phyloP scores from a whole-genome alignment of 495 filamentous ascomycete species.

The Neurospora terricola region DNA sequence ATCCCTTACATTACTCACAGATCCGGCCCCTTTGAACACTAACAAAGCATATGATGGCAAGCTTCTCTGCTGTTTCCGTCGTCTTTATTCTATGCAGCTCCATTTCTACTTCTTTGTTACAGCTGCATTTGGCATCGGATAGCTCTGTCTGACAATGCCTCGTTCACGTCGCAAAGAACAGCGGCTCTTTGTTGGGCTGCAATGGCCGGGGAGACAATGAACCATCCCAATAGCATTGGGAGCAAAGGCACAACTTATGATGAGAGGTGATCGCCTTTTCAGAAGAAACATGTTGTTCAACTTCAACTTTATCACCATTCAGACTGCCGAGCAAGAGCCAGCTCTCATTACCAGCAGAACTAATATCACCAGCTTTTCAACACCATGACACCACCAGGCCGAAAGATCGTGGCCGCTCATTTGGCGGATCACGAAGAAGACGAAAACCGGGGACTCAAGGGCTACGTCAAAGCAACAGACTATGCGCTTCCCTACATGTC shows the following conservation, averaged over 20 bases:
- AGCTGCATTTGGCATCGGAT: background rate
- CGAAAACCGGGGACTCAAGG: constrained; percentile 10
- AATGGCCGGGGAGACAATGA: background rate
- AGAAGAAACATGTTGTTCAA: background rate
- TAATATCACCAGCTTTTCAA: constrained; percentile 22
- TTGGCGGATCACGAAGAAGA: constrained; percentile 22
- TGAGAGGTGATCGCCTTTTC: background rate
- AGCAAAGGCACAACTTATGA: background rate
- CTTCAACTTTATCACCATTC: background rate
- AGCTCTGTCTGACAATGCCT: background rate
- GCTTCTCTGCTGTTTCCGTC: constrained; percentile 9
- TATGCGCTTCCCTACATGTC: constrained; percentile 24
- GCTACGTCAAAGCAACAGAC: constrained; percentile 25
- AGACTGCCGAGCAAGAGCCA: background rate
- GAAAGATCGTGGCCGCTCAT: constrained; percentile 7
- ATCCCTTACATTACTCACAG: background rate
- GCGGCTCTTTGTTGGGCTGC: constrained; percentile 12
- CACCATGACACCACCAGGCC: background rate
- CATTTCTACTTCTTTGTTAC: constrained; percentile 6
- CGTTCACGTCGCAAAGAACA: constrained; percentile 1
- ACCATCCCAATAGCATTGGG: background rate
- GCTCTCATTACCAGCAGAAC: constrained; percentile 24
- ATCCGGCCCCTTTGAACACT: background rate
- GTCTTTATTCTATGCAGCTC: constrained; percentile 34
- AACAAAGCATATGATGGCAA: constrained; percentile 1